These are phyloP conservation scores for Xerocomellus amylosporus DNA, from an alignment of 768 basidiomycete genomes.

Conservation along the genomic window DNA sequence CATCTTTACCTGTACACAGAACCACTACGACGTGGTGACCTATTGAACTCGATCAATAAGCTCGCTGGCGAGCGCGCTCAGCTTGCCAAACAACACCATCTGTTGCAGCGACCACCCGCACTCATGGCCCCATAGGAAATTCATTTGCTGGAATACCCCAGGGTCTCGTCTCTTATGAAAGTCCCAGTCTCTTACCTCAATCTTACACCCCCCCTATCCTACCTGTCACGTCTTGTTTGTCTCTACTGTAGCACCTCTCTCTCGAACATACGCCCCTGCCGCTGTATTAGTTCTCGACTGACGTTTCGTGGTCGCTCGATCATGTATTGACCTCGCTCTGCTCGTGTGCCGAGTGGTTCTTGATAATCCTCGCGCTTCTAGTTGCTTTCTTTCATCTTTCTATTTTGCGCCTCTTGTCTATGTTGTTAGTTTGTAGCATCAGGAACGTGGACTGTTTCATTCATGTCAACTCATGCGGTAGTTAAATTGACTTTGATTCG, in stretches of 20 bases:
- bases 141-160: constrained; percentile 2
- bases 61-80: constrained; percentile 64
- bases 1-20: constrained; percentile 41
- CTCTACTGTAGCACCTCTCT: constrained; percentile 15
- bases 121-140: constrained; percentile 25
- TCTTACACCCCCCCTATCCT: constrained; percentile 17
- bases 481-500: not conserved
- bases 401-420: not conserved
- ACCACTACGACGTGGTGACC: constrained; percentile 74
- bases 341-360: not conserved
- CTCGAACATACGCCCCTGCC: not conserved
- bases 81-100: constrained; percentile 29
- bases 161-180: not conserved
- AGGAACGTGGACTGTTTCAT: not conserved
- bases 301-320: not conserved
- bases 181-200: not conserved
- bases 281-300: constrained; percentile 9
- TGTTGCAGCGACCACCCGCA: constrained; percentile 33
- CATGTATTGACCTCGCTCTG: not conserved
- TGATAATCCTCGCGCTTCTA: not conserved
- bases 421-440: not conserved
- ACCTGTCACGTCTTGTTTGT: not conserved
- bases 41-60: constrained; percentile 79
- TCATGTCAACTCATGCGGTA: not conserved
- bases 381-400: not conserved